Base-by-base conservation (phyloP, 148 eudicot genomes). In the Vaccinium macrocarpon region DNA sequence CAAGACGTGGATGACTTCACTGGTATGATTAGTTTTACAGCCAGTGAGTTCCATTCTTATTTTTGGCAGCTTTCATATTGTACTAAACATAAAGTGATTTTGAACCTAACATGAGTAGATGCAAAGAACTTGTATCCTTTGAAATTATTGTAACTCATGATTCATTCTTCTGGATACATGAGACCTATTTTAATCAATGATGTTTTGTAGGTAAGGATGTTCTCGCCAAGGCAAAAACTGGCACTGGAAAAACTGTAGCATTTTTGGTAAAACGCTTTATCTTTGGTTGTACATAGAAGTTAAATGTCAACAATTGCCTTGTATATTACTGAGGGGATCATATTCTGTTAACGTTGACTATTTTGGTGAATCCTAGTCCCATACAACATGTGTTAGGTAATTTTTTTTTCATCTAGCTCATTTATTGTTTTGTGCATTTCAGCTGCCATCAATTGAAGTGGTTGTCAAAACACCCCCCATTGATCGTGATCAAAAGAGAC, bases 221-320 rank as follows among this genome's bases (percentile, higher is more conserved):
- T 49, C 82, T 97, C 86, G 99, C 99, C 27, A 97, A 97, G 88
- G 99, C 99, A 86, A 95, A 82, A 86, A 97, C 99, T 64, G 99
- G 99, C 89, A 97, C 99, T 38, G 99, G 99, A 78, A 97, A 97
- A 91, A 97, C 99, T 42, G 98, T 97, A n/a, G 99, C 99, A 53
- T 97, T 97, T 93, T 77, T 97, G 98, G 99, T 97, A 90, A 90
- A 71, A 76, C 64, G 46, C 78, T 82, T 70, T 29, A 76, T 53
- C 81, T 82, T 79, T 71, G 4, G 52, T 77, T 8, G 38, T 68
- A 68, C 73, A 68, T 13, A 8, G 4, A 27, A 68, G 18, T 50
- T 68, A 27, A 15, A 55, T 79, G 35, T 71, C 73, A 59, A 14
- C 35, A 23, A 27, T 27, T 68, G 56, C 78, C 14, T 15, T 25